Evolutionary conservation across 78 protist species (phyloP).

Genomic region (Dictyostelium brefeldianum): DNA sequence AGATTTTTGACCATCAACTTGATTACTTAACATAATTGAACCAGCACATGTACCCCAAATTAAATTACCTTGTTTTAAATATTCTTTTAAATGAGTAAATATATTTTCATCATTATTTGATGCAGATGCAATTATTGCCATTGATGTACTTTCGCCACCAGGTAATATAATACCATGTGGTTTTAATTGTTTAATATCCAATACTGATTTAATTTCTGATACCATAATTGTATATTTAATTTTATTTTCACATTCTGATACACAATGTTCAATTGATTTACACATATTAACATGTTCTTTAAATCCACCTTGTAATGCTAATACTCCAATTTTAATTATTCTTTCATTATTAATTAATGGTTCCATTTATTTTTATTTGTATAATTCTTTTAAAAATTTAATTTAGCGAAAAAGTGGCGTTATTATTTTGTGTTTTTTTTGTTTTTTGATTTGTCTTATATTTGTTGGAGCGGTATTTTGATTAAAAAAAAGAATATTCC

Average conservation of each 20-base stretch:
- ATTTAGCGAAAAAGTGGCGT: background rate
- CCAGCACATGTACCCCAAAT: slow-evolving; percentile 92
- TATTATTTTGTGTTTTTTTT: background rate
- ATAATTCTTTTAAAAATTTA: background rate
- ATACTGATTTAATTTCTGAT: slow-evolving; percentile 36
- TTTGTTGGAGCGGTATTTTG: background rate
- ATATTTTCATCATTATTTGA: background rate
- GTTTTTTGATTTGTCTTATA: background rate
- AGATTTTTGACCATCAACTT: slow-evolving; percentile 55
- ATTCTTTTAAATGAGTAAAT: slow-evolving; percentile 19
- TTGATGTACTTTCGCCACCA: slow-evolving; percentile 87
- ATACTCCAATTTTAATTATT: slow-evolving; percentile 55
- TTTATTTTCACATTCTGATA: slow-evolving; percentile 2
- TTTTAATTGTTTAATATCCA: slow-evolving; percentile 27
- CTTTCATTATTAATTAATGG: background rate
- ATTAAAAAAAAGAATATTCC: no score
- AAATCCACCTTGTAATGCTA: slow-evolving; percentile 82
- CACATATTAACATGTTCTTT: slow-evolving; percentile 68
- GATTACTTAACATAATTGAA: slow-evolving; percentile 74
- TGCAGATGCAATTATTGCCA: slow-evolving; percentile 59
- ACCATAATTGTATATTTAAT: background rate
- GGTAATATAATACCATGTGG: slow-evolving; percentile 81
- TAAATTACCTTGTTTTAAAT: background rate
- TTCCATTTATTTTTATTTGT: background rate
- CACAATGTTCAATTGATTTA: background rate